A percentile compares a stretch with the other conserved stretches of the same genome.
These are phyloP conservation scores for Termitomyces sp. DNA, from an alignment of 768 basidiomycete species.

Conservation along the genomic window DNA sequence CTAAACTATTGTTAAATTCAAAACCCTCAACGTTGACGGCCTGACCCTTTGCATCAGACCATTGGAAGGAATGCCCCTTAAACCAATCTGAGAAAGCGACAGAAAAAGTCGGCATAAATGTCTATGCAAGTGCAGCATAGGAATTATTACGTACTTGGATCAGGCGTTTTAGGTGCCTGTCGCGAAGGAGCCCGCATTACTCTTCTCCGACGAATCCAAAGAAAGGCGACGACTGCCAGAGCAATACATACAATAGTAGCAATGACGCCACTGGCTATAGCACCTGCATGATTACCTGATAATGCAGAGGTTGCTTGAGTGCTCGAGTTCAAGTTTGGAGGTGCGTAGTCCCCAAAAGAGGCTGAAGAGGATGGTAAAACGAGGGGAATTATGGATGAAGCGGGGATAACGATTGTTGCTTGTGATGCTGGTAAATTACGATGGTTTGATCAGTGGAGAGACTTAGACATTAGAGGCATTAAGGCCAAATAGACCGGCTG, in stretches of 20 bases:
- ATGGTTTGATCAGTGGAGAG: neutral
- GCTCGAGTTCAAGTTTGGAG: neutral
- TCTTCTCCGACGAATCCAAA: conserved; percentile 11
- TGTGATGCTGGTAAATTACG: neutral
- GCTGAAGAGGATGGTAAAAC: neutral
- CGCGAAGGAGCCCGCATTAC: conserved; percentile 5
- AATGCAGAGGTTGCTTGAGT: neutral
- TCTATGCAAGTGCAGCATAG: neutral
- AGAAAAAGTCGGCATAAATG: too few species aligned
- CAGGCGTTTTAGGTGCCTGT: conserved; percentile 3
- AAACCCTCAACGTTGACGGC: neutral
- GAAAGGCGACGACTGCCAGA: conserved; percentile 7
- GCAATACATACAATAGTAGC: conserved; percentile 12
- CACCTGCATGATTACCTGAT: conserved; percentile 6
- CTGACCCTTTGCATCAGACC: neutral
- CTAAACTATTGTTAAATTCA: neutral
- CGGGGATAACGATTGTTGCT: neutral
- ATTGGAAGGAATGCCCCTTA: neutral
- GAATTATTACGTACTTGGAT: conserved; percentile 5
- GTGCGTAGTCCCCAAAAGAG: neutral
- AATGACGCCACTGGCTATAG: conserved; percentile 18
- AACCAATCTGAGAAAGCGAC: neutral
- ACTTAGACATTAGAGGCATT: neutral
- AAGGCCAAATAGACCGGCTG: neutral
- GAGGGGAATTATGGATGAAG: neutral